phyloP scores from a whole-genome alignment of 176 grass and related monocot species.

The Triticum timopheevii region DNA sequence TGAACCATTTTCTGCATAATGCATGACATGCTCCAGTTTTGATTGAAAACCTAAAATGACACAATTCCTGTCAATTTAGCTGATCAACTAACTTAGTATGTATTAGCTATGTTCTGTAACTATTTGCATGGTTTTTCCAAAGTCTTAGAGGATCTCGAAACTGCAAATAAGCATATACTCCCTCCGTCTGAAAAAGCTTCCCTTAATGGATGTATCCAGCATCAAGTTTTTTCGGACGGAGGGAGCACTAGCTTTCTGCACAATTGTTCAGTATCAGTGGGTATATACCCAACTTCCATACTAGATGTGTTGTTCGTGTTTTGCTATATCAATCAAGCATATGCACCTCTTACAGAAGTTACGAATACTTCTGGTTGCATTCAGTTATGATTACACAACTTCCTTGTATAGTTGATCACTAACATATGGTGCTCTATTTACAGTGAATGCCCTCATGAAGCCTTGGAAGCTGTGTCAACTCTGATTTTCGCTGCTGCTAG shows the following conservation, averaged over 20 bases:
- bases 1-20: not conserved
- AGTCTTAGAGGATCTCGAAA: not conserved
- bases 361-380: slow-evolving; percentile 17
- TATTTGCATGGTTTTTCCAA: not conserved
- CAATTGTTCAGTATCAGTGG: not conserved
- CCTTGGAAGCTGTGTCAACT: slow-evolving; percentile 84
- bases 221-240: no score
- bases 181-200: no score
- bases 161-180: not conserved
- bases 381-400: not conserved
- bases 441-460: slow-evolving; percentile 95
- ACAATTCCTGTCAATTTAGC: not conserved
- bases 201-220: no score
- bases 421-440: slow-evolving; percentile 27
- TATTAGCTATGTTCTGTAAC: not conserved
- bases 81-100: slow-evolving; percentile 1
- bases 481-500: slow-evolving; percentile 91
- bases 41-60: not conserved
- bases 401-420: slow-evolving; percentile 20
- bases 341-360: not conserved
- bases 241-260: not conserved
- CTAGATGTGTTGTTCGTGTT: not conserved
- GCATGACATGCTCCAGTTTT: not conserved
- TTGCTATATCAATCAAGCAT: not conserved
- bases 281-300: not conserved